Base-by-base conservation (phyloP, 139 green algal genomes). In the Closterium sp. region DNA sequence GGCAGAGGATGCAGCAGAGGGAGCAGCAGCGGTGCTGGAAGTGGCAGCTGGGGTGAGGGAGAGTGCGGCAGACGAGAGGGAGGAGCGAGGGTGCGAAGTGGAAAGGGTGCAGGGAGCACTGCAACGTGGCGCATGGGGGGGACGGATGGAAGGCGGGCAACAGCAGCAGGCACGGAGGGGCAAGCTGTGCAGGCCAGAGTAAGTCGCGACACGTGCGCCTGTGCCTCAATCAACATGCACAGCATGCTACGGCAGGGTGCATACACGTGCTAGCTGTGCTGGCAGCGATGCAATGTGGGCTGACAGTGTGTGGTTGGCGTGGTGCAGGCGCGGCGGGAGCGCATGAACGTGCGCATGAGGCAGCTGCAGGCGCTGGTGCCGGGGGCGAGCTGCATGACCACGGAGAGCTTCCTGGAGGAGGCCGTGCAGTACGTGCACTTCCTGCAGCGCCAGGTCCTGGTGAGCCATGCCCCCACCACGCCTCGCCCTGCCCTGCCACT, bases 341-440 rank as follows among this genome's bases (percentile, higher is more conserved):
- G 90, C 85, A 89, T 93, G 11, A 93, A 93, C 19, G 1, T 2
- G 6, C 90, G 90, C n/a, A 93, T 93, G 90, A 28, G 90, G 24
- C 85, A 85, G 42, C 70, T 93, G 28, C 90, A 93, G 70, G 24
- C 32, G 17, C 45, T 93, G 22, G 90, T 93, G n/a, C 90, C 90
- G 19, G 90, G 90, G 27, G 90, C 31, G 38, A 85, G 11, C 6
- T 19, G 24, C 21, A 89, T 93, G 84, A 93, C 90, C 22, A 93
- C 90, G 6, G 90, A 93, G 27, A 85, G 29, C 79, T 90, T 93
- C 30, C 85, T 93, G 90, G 85, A 86, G 86, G 90, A 93, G 31
- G 90, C 90, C 28, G 32, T 89, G 85, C 31, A 90, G 31, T 93
- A 93, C 28, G 70, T 93, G 30, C 91, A 70, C 17, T 93, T 90